These are phyloP conservation scores for Acanthamoeba castellanii DNA, from an alignment of 208 protist species.

Conservation along the genomic window DNA sequence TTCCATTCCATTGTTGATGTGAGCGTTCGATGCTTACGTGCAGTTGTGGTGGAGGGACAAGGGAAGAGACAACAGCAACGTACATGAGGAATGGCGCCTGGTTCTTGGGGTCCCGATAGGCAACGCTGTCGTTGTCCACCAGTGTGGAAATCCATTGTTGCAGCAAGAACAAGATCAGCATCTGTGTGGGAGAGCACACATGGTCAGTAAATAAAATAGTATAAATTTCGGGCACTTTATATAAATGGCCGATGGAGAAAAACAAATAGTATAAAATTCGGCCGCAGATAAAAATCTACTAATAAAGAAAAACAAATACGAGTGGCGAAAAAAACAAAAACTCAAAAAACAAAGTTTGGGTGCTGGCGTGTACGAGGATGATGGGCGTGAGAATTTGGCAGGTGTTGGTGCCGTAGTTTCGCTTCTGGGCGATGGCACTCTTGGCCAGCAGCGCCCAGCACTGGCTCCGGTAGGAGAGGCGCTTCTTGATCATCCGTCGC, in stretches of 20 bases:
- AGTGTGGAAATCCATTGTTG: conserved; percentile 21
- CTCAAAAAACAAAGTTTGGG: background rate
- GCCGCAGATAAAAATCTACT: background rate
- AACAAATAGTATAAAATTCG: background rate
- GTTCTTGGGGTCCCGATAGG: background rate
- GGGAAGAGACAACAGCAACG: background rate
- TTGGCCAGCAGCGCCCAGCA: conserved; percentile 70
- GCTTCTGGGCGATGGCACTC: conserved; percentile 49
- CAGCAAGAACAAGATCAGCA: conserved; percentile 66
- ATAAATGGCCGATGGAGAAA: background rate
- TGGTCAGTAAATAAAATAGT: background rate
- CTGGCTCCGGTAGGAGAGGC: conserved; percentile 37
- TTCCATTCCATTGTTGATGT: background rate
- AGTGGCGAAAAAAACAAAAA: background rate
- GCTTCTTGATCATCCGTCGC: background rate
- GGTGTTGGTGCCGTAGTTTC: conserved; percentile 62
- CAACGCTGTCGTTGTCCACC: background rate
- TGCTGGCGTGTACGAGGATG: background rate
- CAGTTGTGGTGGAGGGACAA: background rate
- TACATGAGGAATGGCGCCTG: conserved; percentile 68
- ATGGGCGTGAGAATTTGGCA: conserved; percentile 67
- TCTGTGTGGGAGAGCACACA: background rate
- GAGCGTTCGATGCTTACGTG: background rate
- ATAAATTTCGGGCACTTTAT: background rate
- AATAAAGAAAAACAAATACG: background rate